Conservation (phyloP, 1,284 basidiomycete species). For the Cryptococcus sp. region DNA sequence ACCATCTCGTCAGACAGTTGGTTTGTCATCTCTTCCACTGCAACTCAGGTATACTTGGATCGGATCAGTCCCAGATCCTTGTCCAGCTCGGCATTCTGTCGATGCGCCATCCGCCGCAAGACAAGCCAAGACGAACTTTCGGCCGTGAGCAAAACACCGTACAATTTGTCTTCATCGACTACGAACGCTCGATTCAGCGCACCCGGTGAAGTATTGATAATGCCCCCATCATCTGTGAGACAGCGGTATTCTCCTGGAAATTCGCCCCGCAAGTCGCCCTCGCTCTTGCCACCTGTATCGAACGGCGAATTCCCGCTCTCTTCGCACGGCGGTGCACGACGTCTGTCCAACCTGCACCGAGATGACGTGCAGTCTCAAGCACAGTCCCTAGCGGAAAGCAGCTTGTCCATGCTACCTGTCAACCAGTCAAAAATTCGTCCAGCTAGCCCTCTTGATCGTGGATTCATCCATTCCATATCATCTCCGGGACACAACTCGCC, state of each 20-base stretch:
- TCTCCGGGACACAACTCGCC: constrained; percentile 4
- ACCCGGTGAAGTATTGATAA: constrained; percentile 9
- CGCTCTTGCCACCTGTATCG: constrained; percentile 28
- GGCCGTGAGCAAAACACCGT: neutral
- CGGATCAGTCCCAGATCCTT: constrained; percentile 25
- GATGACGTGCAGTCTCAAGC: constrained; percentile 15
- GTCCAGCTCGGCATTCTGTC: constrained; percentile 23
- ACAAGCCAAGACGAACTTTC: constrained; percentile 24
- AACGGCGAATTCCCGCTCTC: constrained; percentile 47
- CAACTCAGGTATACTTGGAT: constrained; percentile 32
- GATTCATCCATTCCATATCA: neutral
- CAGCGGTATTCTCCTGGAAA: constrained; percentile 19
- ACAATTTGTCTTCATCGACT: neutral
- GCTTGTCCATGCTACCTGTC: no score
- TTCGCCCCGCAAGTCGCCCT: constrained; percentile 31
- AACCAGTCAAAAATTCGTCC: no score
- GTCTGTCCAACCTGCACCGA: constrained; percentile 32
- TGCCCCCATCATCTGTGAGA: constrained; percentile 23
- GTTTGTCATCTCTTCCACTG: constrained; percentile 37
- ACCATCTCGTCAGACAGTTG: constrained; percentile 30
- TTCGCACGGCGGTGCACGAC: constrained; percentile 39
- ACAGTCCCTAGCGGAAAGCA: neutral
- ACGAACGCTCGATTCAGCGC: neutral
- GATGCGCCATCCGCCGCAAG: constrained; percentile 26
- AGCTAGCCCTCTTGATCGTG: no score